These are phyloP conservation scores for Aspergillus cejpii DNA, from an alignment of 2,329 filamentous ascomycete species.

Conservation along the genomic window DNA sequence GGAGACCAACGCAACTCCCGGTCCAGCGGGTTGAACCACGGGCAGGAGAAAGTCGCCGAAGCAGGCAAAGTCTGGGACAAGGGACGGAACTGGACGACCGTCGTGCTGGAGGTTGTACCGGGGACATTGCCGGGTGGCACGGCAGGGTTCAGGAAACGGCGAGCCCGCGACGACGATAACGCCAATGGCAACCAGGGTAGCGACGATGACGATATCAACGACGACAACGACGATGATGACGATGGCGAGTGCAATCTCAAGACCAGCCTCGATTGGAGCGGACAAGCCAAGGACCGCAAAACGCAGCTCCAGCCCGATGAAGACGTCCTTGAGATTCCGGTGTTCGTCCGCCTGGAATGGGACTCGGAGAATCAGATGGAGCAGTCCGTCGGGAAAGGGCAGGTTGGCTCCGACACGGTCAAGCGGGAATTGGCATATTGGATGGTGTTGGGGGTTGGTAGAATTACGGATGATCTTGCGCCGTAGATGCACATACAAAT, in stretches of 20 bases:
- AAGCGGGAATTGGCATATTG: conserved; percentile 90
- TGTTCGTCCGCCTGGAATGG: conserved; percentile 91
- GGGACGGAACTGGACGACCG: conserved; percentile 88
- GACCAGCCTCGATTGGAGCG: conserved; percentile 24
- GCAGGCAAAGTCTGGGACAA: conserved; percentile 95
- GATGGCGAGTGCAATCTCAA: conserved; percentile 28
- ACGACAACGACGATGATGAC: conserved; percentile 29
- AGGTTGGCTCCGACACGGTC: conserved; percentile 61
- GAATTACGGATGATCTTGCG: conserved; percentile 49
- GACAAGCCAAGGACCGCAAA: conserved; percentile 10
- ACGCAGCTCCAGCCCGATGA: conserved; percentile 46
- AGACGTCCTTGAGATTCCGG: conserved; percentile 76
- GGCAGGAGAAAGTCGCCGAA: conserved; percentile 56
- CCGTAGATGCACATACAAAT: background rate
- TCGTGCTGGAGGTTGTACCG: conserved; percentile 84
- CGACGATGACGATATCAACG: conserved; percentile 28
- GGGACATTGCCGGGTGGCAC: conserved; percentile 33
- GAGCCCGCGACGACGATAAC: conserved; percentile 21
- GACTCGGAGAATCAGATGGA: conserved; percentile 55
- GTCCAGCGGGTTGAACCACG: conserved; percentile 35
- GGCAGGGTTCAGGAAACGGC: background rate
- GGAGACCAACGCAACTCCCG: conserved; percentile 38
- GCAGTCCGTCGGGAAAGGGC: conserved; percentile 36
- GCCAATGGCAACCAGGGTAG: conserved; percentile 13
- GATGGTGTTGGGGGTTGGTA: conserved; percentile 84